Evolutionary conservation across 305 asterid species (phyloP), one percentile per base, ranked within the genome.

Genomic region (Solanum chacoense): DNA sequence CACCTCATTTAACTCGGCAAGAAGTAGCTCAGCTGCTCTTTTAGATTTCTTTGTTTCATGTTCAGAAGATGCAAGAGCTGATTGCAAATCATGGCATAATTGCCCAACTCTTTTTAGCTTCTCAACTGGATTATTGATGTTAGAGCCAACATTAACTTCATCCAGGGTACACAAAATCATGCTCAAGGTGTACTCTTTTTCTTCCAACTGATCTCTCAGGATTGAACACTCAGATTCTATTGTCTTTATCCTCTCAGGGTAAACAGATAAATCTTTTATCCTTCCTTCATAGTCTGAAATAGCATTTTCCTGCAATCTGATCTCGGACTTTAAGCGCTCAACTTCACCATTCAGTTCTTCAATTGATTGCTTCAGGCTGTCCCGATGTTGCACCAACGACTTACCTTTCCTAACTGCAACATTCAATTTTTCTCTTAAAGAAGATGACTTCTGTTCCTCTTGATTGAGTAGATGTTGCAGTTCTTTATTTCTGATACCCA

Each of bases 1-100:
- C 92, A 98, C 99, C 92, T 98, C 99, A 92, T 98, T 96, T 89
- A 98, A 90, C 94, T 98, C 99, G 13, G 98, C 98, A 88, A 98
- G 96, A 89, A 98, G 93, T 65, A 98, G 93, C 88, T 96, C 98
- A 90, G 99, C 94, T 7, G 99, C 98, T 90, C 98, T 92, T 93
- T 93, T 95, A 35, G 98, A 96, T 94, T 95, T 98, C 89, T 89
- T 95, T 22, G 95, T 92, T 89, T 98, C 99, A 89, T 94, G 97
- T 86, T 94, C 93, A 14, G 93, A 90, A 88, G 94, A 91, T 84
- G 90, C 92, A 89, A 95, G 59, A 77, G 92, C 91, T 73, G 87
- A 89, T 11, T 78, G 96, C 35, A 95, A 89, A 90, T 93, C 94
- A 87, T 90, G 91, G 92, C 93, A 93, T 67, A 90, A 84, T 83